Evolutionary conservation across 1,284 basidiomycete species (phyloP).

Genomic region (Trametes sp.): DNA sequence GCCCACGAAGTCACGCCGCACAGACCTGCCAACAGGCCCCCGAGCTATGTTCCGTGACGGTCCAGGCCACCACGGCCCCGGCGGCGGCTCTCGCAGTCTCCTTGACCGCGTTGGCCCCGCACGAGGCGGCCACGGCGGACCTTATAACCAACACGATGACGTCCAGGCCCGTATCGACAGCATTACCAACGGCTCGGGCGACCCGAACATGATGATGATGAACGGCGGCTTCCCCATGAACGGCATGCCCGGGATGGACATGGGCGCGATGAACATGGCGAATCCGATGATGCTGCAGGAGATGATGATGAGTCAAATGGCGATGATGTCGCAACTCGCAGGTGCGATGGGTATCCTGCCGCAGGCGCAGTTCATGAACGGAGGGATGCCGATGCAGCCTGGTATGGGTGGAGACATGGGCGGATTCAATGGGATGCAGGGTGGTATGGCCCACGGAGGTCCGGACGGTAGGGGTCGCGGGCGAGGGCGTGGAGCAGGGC

Average conservation of each 20-base stretch:
- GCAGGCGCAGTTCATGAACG: constrained; percentile 57
- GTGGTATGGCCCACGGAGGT: constrained; percentile 46
- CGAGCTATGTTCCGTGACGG: constrained; percentile 69
- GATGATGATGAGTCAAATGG: constrained; percentile 88
- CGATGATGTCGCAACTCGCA: constrained; percentile 84
- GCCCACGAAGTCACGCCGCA: constrained; percentile 70
- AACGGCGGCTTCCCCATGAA: constrained; percentile 52
- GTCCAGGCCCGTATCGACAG: constrained; percentile 82
- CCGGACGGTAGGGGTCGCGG: constrained; percentile 43
- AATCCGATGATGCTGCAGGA: constrained; percentile 81
- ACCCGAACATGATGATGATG: constrained; percentile 65
- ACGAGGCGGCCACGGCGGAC: constrained; percentile 41
- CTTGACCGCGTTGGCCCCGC: constrained; percentile 73
- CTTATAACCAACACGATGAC: constrained; percentile 56
- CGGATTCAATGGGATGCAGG: constrained; percentile 54
- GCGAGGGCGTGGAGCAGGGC: constrained; percentile 40
- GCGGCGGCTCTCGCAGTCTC: constrained; percentile 60
- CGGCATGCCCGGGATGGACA: constrained; percentile 67
- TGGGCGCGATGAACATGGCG: constrained; percentile 63
- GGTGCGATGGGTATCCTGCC: constrained; percentile 74
- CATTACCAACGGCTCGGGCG: constrained; percentile 65
- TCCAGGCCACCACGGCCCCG: constrained; percentile 47
- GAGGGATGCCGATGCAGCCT: constrained; percentile 65
- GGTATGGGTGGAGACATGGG: constrained; percentile 62
- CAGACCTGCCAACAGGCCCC: constrained; percentile 79